Percentiles rank a stretch among this genome's conserved stretches.
These are phyloP conservation scores for Malassezia sympodialis DNA, from an alignment of 1,284 basidiomycete genomes.

Conservation along the genomic window DNA sequence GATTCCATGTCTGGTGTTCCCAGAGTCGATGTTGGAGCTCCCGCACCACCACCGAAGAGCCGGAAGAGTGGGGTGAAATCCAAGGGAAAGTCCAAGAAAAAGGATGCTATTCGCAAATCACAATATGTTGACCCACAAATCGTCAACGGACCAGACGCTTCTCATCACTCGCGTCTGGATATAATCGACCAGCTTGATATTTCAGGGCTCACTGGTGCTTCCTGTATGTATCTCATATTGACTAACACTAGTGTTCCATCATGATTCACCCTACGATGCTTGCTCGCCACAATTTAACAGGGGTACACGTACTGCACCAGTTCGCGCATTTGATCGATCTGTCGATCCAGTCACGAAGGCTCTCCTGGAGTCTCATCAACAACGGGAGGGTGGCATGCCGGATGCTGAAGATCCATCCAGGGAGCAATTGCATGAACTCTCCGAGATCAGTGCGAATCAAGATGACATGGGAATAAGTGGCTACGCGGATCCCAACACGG, in stretches of 20 bases:
- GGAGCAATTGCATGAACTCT: constrained; percentile 19
- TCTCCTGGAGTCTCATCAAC: constrained; percentile 13
- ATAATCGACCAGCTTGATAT: constrained; percentile 45
- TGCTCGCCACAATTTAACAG: constrained; percentile 41
- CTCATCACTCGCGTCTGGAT: constrained; percentile 27
- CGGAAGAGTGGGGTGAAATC: neutral
- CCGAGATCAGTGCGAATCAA: constrained; percentile 14
- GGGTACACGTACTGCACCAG: constrained; percentile 28
- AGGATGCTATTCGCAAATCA: neutral
- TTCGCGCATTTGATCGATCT: constrained; percentile 40
- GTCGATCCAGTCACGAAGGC: constrained; percentile 40
- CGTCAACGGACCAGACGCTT: neutral
- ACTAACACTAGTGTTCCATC: constrained; percentile 35
- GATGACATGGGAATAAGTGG: neutral
- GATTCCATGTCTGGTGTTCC: neutral
- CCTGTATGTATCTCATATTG: constrained; percentile 19
- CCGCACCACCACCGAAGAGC: constrained; percentile 7
- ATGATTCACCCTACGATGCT: constrained; percentile 47
- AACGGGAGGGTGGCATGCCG: constrained; percentile 11
- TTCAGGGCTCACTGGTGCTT: constrained; percentile 36
- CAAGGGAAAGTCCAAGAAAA: constrained; percentile 1
- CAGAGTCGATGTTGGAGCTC: neutral
- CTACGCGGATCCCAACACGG: constrained; percentile 20
- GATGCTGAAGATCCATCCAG: constrained; percentile 18
- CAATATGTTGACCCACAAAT: constrained; percentile 14